Evolutionary conservation across 148 eudicot species (phyloP).

Genomic region (Nepenthes gracilis): DNA sequence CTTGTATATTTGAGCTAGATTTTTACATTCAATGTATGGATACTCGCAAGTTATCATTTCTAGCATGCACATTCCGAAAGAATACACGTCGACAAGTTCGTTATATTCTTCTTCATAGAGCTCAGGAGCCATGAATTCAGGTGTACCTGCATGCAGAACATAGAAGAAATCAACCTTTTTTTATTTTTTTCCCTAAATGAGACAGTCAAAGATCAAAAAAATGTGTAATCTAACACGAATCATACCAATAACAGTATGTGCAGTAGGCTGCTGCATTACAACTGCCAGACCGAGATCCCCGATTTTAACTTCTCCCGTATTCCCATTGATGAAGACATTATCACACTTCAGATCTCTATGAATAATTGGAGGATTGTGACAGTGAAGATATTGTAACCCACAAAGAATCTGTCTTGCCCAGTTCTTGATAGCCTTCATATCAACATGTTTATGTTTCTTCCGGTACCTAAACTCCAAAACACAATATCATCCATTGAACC

Average conservation of each 20-base stretch:
- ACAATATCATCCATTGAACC: neutral
- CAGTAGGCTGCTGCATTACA: slow-evolving; percentile 52
- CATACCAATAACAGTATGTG: slow-evolving; percentile 66
- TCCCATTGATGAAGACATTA: slow-evolving; percentile 80
- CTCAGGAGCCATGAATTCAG: slow-evolving; percentile 97
- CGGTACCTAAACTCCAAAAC: slow-evolving; percentile 40
- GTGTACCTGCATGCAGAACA: slow-evolving; percentile 45
- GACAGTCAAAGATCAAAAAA: neutral
- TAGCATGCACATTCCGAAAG: slow-evolving; percentile 87
- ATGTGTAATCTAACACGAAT: neutral
- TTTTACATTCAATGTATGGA: slow-evolving; percentile 72
- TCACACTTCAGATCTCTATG: slow-evolving; percentile 87
- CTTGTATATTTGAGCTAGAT: slow-evolving; percentile 63
- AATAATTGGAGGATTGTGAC: slow-evolving; percentile 59
- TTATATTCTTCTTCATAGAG: slow-evolving; percentile 81
- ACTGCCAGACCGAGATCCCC: slow-evolving; percentile 89
- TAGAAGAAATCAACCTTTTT: neutral
- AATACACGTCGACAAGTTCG: slow-evolving; percentile 76
- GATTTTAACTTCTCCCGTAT: slow-evolving; percentile 73
- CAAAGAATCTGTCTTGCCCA: slow-evolving; percentile 83
- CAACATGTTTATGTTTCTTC: slow-evolving; percentile 52
- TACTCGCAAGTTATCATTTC: slow-evolving; percentile 77
- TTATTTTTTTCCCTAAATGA: neutral
- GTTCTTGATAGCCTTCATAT: slow-evolving; percentile 61
- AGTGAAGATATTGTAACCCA: slow-evolving; percentile 66